Base-by-base conservation (phyloP, 331 rosid species). In the Quercus tomentella region DNA sequence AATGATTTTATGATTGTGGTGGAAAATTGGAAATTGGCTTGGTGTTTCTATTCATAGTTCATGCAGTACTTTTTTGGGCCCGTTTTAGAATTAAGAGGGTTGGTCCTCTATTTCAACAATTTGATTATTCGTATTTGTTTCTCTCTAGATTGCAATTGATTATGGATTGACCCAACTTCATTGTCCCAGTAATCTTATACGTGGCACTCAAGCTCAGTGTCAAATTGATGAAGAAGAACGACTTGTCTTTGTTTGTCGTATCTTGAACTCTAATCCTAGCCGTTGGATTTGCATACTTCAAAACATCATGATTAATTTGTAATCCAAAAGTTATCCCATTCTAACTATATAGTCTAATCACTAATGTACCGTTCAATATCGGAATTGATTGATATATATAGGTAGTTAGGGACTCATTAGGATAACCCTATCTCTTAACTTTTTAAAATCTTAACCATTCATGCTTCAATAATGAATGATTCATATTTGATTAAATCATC, bases 1-100 rank as follows among this genome's bases (percentile, higher is more conserved):
- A 57, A 79, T 56, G 72, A 79, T 60, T 62, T 52, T 73, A 74
- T 76, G 26, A 76, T 74, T 74, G 70, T 33, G 45, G 78, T 52
- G 26, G 22, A 69, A 43, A 81, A 62, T 65, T 52, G 26, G 22
- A 69, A 43, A 81, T 71, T 65, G 72, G 45, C 69, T 8, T 30
- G 67, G 7, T 76, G 80, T 61, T 72, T 68, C 54, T 2, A 8
- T 37, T 37, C 45, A 7, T 37, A 37, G 45, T 81, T 60, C 33
- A 45, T 33, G 17, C 65, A 30, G 76, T 76, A 31, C 15, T 65
- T 8, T 62, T 57, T 51, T 21, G 21, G 62, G 16, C 49, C 76
- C 8, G 3, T 70, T 63, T 74, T 12, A 14, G 60, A 65, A 51
- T 23, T 55, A 31, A 75, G 66, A 55, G 35, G 8, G 23, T 58